Conservation (phyloP, 1,284 basidiomycete species). For the Rhodotorula sp. region DNA sequence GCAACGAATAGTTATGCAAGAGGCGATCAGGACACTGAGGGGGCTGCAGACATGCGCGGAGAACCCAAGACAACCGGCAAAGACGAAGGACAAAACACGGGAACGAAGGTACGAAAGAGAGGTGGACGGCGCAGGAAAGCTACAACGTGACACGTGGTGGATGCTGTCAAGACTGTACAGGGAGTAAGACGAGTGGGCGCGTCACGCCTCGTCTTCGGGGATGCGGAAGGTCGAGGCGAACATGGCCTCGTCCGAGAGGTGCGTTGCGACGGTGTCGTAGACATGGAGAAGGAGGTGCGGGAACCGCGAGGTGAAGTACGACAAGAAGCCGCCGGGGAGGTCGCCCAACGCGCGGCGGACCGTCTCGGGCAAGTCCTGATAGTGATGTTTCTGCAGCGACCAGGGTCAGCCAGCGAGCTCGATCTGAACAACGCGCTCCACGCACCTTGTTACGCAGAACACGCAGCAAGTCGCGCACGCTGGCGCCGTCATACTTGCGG, state of each 20-base stretch:
- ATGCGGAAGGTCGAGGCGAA: constrained; percentile 44
- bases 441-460: constrained; percentile 92
- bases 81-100: no score
- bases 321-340: constrained; percentile 87
- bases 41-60: no score
- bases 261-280: constrained; percentile 68
- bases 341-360: constrained; percentile 82
- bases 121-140: no score
- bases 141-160: no score
- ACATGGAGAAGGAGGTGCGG: constrained; percentile 90
- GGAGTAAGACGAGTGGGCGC: no score
- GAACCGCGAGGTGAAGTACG: constrained; percentile 90
- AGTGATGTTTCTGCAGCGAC: constrained; percentile 83
- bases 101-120: no score
- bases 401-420: constrained; percentile 14
- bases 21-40: no score
- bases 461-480: constrained; percentile 86
- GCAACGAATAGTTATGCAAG: no score
- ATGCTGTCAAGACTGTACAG: no score
- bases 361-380: constrained; percentile 88
- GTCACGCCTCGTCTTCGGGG: constrained; percentile 33
- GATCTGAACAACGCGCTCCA: no score
- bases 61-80: no score
- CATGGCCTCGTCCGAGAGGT: constrained; percentile 44
- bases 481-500: constrained; percentile 87